phyloP scores from a whole-genome alignment of 2,329 filamentous ascomycete species.

The Alternaria gaisen region DNA sequence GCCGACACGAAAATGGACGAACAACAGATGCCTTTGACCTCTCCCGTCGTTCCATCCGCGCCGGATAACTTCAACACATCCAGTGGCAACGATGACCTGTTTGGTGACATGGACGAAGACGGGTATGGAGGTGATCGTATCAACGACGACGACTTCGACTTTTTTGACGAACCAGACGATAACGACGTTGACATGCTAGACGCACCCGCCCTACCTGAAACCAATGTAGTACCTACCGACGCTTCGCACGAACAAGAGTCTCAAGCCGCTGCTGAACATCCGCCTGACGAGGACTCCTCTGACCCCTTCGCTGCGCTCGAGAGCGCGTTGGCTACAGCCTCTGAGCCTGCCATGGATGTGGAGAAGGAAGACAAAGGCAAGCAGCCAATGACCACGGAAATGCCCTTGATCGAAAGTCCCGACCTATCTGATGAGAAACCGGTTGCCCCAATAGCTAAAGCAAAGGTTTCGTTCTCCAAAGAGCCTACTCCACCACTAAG shows the following conservation, averaged over 20 bases:
- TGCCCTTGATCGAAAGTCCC: neutral
- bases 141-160: conserved; percentile 85
- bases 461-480: conserved; percentile 15
- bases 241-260: conserved; percentile 3
- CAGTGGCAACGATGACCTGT: conserved; percentile 64
- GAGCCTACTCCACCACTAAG: conserved; percentile 51
- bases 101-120: conserved; percentile 71
- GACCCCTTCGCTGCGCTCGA: conserved; percentile 44
- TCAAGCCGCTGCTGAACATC: neutral
- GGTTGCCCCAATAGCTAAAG: neutral
- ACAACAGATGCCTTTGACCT: conserved; percentile 33
- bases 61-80: conserved; percentile 36
- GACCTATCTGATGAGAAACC: conserved; percentile 1
- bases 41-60: conserved; percentile 31
- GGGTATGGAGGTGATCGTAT: conserved; percentile 77
- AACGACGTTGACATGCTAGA: conserved; percentile 50
- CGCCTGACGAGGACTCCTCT: conserved; percentile 34
- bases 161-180: conserved; percentile 73
- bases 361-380: conserved; percentile 9
- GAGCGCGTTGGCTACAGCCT: conserved; percentile 33
- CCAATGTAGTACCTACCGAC: conserved; percentile 15
- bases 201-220: conserved; percentile 29
- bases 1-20: conserved; percentile 29
- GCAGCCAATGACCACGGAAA: conserved; percentile 1
- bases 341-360: conserved; percentile 5